Conservation (phyloP, 208 protist species). For the Novymonas esmeraldas region DNA sequence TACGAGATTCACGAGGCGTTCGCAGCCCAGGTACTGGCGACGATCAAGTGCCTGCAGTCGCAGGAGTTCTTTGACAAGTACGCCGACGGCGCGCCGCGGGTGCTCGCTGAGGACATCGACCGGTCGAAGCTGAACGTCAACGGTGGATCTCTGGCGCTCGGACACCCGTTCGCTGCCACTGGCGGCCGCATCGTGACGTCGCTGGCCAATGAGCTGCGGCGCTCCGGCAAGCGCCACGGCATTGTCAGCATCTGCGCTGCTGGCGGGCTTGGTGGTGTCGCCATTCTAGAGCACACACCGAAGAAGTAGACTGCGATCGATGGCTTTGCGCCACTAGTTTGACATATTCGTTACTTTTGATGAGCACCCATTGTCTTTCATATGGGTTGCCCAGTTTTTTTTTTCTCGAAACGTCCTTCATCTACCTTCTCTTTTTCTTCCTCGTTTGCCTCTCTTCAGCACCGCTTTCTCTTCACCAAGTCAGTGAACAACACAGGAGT, state of each 20-base stretch:
- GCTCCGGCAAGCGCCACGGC: constrained; percentile 72
- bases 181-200: constrained; percentile 82
- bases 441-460: not conserved
- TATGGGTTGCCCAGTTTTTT: too few relatives aligned
- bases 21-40: constrained; percentile 85
- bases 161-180: constrained; percentile 90
- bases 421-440: constrained; percentile 13
- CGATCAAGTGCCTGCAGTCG: constrained; percentile 66
- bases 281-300: constrained; percentile 70
- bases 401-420: not conserved
- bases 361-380: too few relatives aligned
- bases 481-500: not conserved
- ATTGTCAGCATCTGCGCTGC: constrained; percentile 91
- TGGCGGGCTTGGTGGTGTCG: constrained; percentile 79
- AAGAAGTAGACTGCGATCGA: constrained; percentile 24
- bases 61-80: constrained; percentile 78
- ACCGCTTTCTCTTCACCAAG: too few relatives aligned
- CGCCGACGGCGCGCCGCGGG: constrained; percentile 29
- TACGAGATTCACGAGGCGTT: constrained; percentile 93
- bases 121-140: constrained; percentile 83
- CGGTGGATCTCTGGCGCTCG: constrained; percentile 79
- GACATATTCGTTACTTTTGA: too few relatives aligned
- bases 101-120: constrained; percentile 58
- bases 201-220: constrained; percentile 79
- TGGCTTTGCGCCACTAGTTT: not conserved